Evolutionary conservation across 2,329 filamentous ascomycete genomes (phyloP), one percentile per base, ranked within the genome.

Genomic region (Fusarium kyushuense): DNA sequence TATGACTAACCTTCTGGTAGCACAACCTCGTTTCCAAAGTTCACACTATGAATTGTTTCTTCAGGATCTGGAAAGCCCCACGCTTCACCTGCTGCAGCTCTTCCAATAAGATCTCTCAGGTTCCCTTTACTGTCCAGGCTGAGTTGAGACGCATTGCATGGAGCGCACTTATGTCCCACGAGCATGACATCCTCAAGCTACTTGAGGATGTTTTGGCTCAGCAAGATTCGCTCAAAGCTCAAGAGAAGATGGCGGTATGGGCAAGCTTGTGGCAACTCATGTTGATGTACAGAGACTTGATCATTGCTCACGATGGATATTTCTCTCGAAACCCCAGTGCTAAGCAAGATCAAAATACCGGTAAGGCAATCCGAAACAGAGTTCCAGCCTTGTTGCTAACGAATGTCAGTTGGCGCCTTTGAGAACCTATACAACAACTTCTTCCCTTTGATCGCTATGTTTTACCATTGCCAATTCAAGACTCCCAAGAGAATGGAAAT

Each of bases 241-340:
- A 80, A 16, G 81, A 82, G 52, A 78, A 77, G 48, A 72, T 84
- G 58, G 78, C 80, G n/a, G 69, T 85, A 23, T 85, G 83, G 82
- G 80, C 78, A 17, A 80, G 79, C 70, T 73, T 84, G 72, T 85
- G 84, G 83, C 81, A 84, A 63, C 72, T 84, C 57, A 81, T 85
- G 42, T 76, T 85, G 40, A 80, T 84, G 69, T 84, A 85, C 63
- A 79, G 80, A 23, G 81, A 84, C 54, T 73, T 84, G 46, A 74
- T 78, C 57, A 60, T 68, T 19, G 72, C 73, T 11, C 77, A 76
- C 61, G 75, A 77, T 54, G 58, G 56, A 25, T 73, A 75, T 58
- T 71, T 79, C 57, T 62, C 63, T 43, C 69, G 68, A 49, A 64
- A 74, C 42, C 65, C 68, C 23, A 54, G 54, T 19, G 63, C 70